Evolutionary conservation across 805 yeast genomes (phyloP).

Genomic region (Spathaspora passalidarum): DNA sequence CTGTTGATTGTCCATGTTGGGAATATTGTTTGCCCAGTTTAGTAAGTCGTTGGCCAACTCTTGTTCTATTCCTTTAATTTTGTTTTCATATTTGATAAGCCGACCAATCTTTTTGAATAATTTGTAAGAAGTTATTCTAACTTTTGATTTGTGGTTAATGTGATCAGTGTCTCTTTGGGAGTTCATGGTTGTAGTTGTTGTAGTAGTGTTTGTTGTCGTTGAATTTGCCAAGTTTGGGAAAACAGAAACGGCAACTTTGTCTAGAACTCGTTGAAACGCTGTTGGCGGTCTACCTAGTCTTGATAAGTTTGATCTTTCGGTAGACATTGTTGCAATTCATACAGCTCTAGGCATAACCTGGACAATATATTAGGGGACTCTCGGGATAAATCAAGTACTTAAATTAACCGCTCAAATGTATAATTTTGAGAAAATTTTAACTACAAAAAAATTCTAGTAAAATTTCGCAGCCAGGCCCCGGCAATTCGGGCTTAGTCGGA

Average conservation of each 20-base stretch:
- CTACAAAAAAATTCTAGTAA: constrained; percentile 5
- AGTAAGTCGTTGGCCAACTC: constrained; percentile 39
- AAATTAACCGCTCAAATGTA: neutral
- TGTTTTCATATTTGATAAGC: constrained; percentile 38
- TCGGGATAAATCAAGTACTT: neutral
- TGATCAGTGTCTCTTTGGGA: neutral
- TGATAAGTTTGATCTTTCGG: neutral
- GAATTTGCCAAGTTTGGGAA: constrained; percentile 2
- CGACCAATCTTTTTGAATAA: constrained; percentile 11
- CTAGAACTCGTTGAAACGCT: constrained; percentile 19
- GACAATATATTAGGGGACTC: too few relatives aligned
- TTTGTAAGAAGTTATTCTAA: constrained; percentile 6
- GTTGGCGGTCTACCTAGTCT: constrained; percentile 18
- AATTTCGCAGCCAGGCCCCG: constrained; percentile 17
- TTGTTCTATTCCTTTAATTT: constrained; percentile 29
- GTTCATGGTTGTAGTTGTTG: neutral
- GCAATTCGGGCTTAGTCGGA: neutral
- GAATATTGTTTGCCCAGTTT: constrained; percentile 41
- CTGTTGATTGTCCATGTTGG: constrained; percentile 35
- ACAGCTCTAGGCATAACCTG: too few relatives aligned
- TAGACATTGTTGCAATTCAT: neutral
- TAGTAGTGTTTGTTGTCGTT: constrained; percentile 1
- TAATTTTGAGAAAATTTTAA: neutral
- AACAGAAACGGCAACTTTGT: constrained; percentile 15
- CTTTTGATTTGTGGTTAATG: neutral